phyloP scores from a whole-genome alignment of 495 filamentous ascomycete genomes.

The Amphirosellinia nigrospora region DNA sequence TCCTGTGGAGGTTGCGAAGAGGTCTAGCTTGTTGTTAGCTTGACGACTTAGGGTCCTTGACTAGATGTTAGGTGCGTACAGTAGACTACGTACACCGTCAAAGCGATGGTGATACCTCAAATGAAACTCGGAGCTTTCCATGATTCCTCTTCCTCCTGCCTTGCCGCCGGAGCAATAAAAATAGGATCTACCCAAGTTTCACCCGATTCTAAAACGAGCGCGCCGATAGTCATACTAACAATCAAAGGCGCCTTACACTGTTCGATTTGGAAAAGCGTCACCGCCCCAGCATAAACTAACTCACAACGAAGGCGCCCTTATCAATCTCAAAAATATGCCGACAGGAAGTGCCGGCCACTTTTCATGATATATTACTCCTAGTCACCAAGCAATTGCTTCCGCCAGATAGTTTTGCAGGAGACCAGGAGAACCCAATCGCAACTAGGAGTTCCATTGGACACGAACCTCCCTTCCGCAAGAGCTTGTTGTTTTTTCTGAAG shows the following conservation, averaged over 20 bases:
- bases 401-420: not conserved
- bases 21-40: not conserved
- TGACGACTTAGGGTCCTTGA: not conserved
- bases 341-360: conserved; percentile 22
- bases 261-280: conserved; percentile 24
- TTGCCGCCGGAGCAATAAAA: not conserved
- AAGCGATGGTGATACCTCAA: not conserved
- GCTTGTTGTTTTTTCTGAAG: conserved; percentile 1
- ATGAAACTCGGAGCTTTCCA: not conserved
- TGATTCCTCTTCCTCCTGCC: not conserved
- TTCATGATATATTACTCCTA: conserved; percentile 2
- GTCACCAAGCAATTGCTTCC: conserved; percentile 1
- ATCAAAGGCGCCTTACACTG: not conserved
- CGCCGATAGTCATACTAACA: conserved; percentile 13
- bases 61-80: not conserved
- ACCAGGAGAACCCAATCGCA: conserved; percentile 13
- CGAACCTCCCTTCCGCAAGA: not conserved
- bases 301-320: not conserved
- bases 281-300: conserved; percentile 7
- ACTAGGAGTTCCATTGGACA: not conserved
- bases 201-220: conserved; percentile 8
- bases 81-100: not conserved
- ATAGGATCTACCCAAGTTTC: conserved; percentile 16
- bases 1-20: not conserved
- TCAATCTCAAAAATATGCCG: conserved; percentile 21